A percentile compares a stretch with the other conserved stretches of the same genome.
Conservation (phyloP, 495 filamentous ascomycete genomes). For the Aspergillus cristatus region DNA sequence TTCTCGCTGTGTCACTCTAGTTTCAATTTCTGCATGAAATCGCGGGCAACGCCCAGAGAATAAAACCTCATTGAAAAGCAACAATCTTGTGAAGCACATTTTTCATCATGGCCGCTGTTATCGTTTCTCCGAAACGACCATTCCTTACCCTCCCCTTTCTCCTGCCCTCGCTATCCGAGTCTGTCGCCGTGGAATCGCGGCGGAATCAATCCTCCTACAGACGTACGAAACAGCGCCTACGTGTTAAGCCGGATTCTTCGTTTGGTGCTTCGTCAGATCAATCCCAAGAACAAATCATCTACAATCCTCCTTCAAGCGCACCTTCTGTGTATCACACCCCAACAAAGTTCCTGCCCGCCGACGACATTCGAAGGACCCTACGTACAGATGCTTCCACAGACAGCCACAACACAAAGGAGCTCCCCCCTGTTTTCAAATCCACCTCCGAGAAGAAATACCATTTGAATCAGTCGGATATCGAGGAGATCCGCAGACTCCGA, state of each 20-base stretch:
- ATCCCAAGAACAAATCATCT: constrained; percentile 61
- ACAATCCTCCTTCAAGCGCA: constrained; percentile 85
- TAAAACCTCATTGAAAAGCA: no score
- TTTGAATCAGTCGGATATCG: constrained; percentile 61
- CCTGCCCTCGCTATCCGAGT: constrained; percentile 29
- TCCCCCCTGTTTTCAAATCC: constrained; percentile 49
- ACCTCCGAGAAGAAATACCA: constrained; percentile 62
- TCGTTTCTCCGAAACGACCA: constrained; percentile 25
- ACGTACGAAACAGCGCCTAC: constrained; percentile 62
- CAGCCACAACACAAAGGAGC: constrained; percentile 16
- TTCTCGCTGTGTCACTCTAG: no score
- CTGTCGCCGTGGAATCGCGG: constrained; percentile 20
- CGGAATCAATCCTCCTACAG: constrained; percentile 61
- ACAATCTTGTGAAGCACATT: neutral
- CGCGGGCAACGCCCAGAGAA: no score
- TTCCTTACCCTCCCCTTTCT: constrained; percentile 36
- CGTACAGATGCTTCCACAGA: constrained; percentile 18
- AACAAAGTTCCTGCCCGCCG: constrained; percentile 73
- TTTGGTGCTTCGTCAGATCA: constrained; percentile 46
- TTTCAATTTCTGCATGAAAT: no score
- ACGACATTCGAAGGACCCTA: constrained; percentile 62
- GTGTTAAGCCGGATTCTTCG: constrained; percentile 62
- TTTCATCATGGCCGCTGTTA: constrained; percentile 22
- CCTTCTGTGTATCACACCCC: constrained; percentile 82
- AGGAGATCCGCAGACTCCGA: constrained; percentile 68